These are phyloP conservation scores for Apophysomyces ossiformis DNA, from an alignment of 371 early-diverging fungal species.

Conservation along the genomic window DNA sequence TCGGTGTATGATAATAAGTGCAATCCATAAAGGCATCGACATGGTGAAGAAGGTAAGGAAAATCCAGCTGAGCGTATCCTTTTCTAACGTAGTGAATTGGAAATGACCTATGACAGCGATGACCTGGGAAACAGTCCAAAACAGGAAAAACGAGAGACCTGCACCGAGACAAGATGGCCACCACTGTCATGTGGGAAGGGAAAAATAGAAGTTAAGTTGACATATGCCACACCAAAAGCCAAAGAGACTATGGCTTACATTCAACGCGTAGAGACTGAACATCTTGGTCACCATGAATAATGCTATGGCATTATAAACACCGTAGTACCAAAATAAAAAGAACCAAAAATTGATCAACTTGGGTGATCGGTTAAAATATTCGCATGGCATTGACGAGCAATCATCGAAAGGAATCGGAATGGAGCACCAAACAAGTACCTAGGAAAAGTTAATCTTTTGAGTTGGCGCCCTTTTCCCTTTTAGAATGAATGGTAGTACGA, in stretches of 20 bases:
- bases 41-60: constrained; percentile 72
- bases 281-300: constrained; percentile 72
- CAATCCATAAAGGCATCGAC: constrained; percentile 66
- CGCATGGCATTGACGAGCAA: constrained; percentile 22
- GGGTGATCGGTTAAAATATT: constrained; percentile 27
- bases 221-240: not conserved
- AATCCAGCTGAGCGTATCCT: constrained; percentile 69
- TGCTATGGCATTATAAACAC: constrained; percentile 73
- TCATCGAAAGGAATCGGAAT: constrained; percentile 43
- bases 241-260: constrained; percentile 26
- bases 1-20: constrained; percentile 63
- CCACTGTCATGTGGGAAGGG: constrained; percentile 42
- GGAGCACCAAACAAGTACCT: constrained; percentile 43
- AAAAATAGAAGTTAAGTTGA: not conserved
- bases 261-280: constrained; percentile 76
- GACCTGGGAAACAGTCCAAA: constrained; percentile 66
- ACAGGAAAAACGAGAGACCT: constrained; percentile 58
- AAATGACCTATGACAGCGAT: constrained; percentile 61
- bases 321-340: constrained; percentile 78
- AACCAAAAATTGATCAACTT: constrained; percentile 73
- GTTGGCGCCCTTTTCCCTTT: constrained; percentile 12
- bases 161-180: constrained; percentile 73
- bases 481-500: not conserved
- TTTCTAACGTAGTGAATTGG: constrained; percentile 45
- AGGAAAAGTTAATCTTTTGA: constrained; percentile 19